Percentiles rank a stretch among this genome's conserved stretches.
phyloP scores from a whole-genome alignment of 2,329 filamentous ascomycete genomes.

The Ophiostoma sp. region DNA sequence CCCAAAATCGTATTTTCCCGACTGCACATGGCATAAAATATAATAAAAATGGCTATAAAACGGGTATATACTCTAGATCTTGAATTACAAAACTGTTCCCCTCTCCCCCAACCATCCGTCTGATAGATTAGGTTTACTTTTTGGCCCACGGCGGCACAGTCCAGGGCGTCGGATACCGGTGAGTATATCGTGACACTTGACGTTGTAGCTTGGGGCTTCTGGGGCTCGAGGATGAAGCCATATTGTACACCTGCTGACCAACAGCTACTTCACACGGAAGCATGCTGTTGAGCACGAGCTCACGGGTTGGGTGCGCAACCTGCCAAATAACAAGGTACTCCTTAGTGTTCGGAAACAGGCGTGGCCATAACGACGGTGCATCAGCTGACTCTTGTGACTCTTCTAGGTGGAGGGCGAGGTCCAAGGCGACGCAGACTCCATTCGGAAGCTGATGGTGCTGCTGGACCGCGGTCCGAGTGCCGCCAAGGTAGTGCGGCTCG shows the following conservation, averaged over 20 bases:
- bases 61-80: constrained; percentile 24
- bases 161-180: constrained; percentile 60
- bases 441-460: constrained; percentile 68
- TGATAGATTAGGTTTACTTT: constrained; percentile 50
- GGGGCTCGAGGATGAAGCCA: no score
- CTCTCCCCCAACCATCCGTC: background rate
- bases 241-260: background rate
- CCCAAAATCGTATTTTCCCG: background rate
- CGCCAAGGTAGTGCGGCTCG: constrained; percentile 68
- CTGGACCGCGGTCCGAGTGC: constrained; percentile 68
- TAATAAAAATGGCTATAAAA: constrained; percentile 25
- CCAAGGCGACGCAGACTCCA: constrained; percentile 62
- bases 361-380: background rate
- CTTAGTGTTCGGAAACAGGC: no score
- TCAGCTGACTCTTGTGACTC: constrained; percentile 7
- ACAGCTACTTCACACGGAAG: constrained; percentile 51
- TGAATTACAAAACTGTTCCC: background rate
- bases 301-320: constrained; percentile 60
- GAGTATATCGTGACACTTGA: constrained; percentile 20
- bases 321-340: constrained; percentile 49
- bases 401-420: constrained; percentile 80
- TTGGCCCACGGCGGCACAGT: constrained; percentile 59
- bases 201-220: no score
- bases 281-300: constrained; percentile 47
- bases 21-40: background rate